Percentiles rank a stretch among this genome's conserved stretches.
These are phyloP conservation scores for Alternaria longipes DNA, from an alignment of 2,329 filamentous ascomycete species.

Conservation along the genomic window DNA sequence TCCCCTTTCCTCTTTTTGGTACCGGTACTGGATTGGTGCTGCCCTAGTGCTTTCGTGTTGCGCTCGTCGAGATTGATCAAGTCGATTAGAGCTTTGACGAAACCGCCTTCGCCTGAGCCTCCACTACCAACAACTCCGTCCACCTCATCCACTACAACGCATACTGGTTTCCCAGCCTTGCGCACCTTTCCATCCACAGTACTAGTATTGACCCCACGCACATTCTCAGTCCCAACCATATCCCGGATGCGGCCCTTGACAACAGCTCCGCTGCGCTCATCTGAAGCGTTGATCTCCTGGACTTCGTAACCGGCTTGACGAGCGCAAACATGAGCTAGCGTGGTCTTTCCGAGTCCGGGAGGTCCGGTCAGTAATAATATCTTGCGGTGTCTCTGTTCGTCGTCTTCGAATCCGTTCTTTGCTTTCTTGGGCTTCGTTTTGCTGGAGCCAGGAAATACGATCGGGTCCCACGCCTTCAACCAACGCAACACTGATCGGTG, in stretches of 20 bases:
- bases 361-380: conserved; percentile 90
- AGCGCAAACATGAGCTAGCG: conserved; percentile 93
- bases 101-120: conserved; percentile 82
- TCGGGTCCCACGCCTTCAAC: conserved; percentile 91
- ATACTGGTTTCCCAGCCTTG: conserved; percentile 85
- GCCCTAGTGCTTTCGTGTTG: conserved; percentile 64
- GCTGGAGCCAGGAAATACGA: conserved; percentile 84
- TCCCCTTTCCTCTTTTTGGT: conserved; percentile 77
- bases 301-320: conserved; percentile 95
- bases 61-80: conserved; percentile 86
- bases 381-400: conserved; percentile 83
- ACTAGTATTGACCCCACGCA: conserved; percentile 73
- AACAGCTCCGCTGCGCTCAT: conserved; percentile 88
- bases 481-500: conserved; percentile 90
- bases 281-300: conserved; percentile 96
- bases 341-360: conserved; percentile 94
- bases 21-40: conserved; percentile 45
- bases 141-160: conserved; percentile 94
- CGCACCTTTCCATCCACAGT: conserved; percentile 64
- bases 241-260: conserved; percentile 92
- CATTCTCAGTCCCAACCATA: conserved; percentile 91
- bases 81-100: conserved; percentile 93
- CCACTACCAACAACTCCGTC: conserved; percentile 85
- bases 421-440: conserved; percentile 64
- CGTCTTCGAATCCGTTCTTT: conserved; percentile 62